Percentiles rank a stretch among this genome's conserved stretches.
These are phyloP conservation scores for Cystofilobasidium ferigula DNA, from an alignment of 768 basidiomycete species.

Conservation along the genomic window DNA sequence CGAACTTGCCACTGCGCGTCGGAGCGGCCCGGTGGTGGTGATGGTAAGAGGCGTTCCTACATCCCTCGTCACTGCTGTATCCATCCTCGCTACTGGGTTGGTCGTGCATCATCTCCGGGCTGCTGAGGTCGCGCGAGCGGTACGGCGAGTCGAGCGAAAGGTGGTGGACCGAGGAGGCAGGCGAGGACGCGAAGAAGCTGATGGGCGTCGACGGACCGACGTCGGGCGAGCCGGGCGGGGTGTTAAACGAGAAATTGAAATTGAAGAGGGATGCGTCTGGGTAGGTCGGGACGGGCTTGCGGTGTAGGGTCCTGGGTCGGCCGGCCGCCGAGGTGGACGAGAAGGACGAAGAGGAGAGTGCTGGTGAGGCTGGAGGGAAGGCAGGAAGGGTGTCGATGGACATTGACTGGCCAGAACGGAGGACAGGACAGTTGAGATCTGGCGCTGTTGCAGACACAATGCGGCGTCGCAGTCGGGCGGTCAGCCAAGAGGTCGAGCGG, in stretches of 20 bases:
- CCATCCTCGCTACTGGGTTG: not conserved
- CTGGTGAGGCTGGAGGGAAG: not conserved
- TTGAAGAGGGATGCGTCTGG: not conserved
- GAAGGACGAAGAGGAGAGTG: not conserved
- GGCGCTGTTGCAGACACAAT: not conserved
- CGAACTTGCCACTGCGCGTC: not conserved
- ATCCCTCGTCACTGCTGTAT: not conserved
- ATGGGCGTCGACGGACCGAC: not conserved
- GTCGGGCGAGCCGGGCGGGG: not conserved
- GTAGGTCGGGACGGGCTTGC: not conserved
- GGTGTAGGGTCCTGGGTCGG: not conserved
- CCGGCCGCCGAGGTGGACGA: not conserved
- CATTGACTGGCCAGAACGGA: not conserved
- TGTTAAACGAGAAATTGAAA: conserved; percentile 1
- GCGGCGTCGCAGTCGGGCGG: too few relatives aligned
- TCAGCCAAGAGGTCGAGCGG: not conserved
- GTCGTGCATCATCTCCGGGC: not conserved
- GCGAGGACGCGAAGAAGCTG: not conserved
- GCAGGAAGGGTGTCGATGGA: not conserved
- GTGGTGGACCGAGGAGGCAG: not conserved
- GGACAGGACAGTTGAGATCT: not conserved
- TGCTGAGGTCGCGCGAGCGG: not conserved
- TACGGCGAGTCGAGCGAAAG: conserved; percentile 1
- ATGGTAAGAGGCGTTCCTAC: too few relatives aligned
- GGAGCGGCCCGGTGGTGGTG: not conserved